Percentiles rank a stretch among this genome's conserved stretches.
Evolutionary conservation across 805 yeast species (phyloP).

Genomic region (Danielia oregonensis): DNA sequence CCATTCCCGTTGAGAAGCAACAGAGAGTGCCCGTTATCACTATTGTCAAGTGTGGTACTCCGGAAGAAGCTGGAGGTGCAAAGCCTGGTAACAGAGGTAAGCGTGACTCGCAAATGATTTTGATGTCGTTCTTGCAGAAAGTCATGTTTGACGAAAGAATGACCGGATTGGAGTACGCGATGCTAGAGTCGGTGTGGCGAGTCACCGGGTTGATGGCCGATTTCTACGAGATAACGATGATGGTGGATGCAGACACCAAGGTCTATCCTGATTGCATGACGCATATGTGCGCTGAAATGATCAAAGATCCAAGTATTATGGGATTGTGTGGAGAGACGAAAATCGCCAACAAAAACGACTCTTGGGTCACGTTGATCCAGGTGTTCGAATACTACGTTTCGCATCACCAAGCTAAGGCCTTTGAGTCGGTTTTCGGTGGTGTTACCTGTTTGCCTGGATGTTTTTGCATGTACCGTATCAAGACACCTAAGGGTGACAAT

Average conservation of each 20-base stretch:
- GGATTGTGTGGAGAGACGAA: conserved; percentile 95
- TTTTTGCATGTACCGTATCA: conserved; percentile 87
- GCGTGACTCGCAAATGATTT: conserved; percentile 87
- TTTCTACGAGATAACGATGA: conserved; percentile 73
- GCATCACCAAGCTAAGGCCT: conserved; percentile 91
- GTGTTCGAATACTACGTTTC: conserved; percentile 92
- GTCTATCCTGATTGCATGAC: conserved; percentile 84
- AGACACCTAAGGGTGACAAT: conserved; percentile 72
- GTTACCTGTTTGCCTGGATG: conserved; percentile 97
- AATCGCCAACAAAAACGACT: conserved; percentile 73
- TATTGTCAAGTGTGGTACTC: conserved; percentile 86
- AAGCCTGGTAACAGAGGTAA: conserved; percentile 94
- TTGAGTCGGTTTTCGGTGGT: conserved; percentile 91
- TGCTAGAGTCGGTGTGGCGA: conserved; percentile 71
- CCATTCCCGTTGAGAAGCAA: conserved; percentile 77
- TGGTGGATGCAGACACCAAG: conserved; percentile 95
- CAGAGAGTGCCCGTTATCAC: conserved; percentile 77
- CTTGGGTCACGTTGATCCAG: conserved; percentile 92
- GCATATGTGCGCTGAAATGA: conserved; percentile 89
- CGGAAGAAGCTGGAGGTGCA: conserved; percentile 61
- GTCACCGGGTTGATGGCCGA: conserved; percentile 84
- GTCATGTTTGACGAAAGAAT: conserved; percentile 90
- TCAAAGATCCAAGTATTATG: conserved; percentile 80
- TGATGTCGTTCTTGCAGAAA: conserved; percentile 86
- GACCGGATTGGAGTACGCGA: conserved; percentile 83